Evolutionary conservation across 2,329 filamentous ascomycete genomes (phyloP).

Genomic region (Phyllosticta capitalensis): DNA sequence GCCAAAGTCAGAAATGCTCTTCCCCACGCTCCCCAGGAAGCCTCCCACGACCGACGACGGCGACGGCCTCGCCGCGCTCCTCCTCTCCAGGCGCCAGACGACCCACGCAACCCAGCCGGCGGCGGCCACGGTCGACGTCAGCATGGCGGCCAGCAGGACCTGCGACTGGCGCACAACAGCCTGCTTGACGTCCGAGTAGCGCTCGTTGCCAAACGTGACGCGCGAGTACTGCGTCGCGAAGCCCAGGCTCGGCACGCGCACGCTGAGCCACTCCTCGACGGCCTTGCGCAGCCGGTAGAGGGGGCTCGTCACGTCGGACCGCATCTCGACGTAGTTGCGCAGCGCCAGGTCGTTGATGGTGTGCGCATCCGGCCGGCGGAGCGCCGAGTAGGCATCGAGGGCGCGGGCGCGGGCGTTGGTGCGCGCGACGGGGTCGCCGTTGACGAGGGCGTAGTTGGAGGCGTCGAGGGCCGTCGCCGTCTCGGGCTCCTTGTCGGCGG

Average conservation of each 20-base stretch:
- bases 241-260: constrained; percentile 65
- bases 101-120: constrained; percentile 4
- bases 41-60: background rate
- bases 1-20: background rate
- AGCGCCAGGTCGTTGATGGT: constrained; percentile 89
- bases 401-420: constrained; percentile 32
- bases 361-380: constrained; percentile 69
- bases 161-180: constrained; percentile 60
- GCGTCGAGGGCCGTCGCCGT: background rate
- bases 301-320: constrained; percentile 67
- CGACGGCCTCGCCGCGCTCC: background rate
- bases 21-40: background rate
- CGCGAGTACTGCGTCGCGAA: constrained; percentile 90
- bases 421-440: constrained; percentile 30
- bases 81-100: constrained; percentile 1
- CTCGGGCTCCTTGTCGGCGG: constrained; percentile 14
- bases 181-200: constrained; percentile 72
- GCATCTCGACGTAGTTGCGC: constrained; percentile 91
- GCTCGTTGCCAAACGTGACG: constrained; percentile 86
- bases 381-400: constrained; percentile 62
- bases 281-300: constrained; percentile 74
- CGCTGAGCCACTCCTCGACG: constrained; percentile 73
- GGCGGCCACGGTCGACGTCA: background rate
- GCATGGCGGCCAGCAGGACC: constrained; percentile 16
- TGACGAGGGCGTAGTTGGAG: constrained; percentile 29